Base-by-base conservation (phyloP, 495 filamentous ascomycete species). In the Penicillium robsamsonii region DNA sequence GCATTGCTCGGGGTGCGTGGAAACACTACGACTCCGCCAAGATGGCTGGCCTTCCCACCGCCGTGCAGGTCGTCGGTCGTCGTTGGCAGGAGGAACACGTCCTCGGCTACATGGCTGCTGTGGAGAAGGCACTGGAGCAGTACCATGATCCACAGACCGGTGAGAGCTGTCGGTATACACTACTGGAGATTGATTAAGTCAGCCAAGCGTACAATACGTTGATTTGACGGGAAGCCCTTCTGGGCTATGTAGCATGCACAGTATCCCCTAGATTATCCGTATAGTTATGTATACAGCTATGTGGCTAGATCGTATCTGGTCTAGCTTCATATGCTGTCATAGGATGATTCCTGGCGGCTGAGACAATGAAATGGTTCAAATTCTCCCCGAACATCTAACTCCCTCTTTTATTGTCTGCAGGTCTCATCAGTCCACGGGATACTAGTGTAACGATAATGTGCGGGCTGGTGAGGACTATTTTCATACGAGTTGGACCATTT, bases 51-150 rank as follows among this genome's bases (percentile, higher is more conserved):
- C 75, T 97, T 57, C 92, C 93, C 0, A 91, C 96, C 3, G 92
- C 80, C 0, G 83, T 96, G 35, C 94, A 97, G 71, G 77, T 97
- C 6, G 87, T 96, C 1, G 92, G 91, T 8, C 81, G 87, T 53
- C 79, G 92, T 30, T 79, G 96, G 66, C 82, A 96, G 69, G 93
- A 98, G 70, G 94, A 97, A 78, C 95, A 95, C 74, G 90, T 96
- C 12, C 72, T 96, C 56, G 87, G 87, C 0, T 79, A 89, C 20
- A 96, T 97, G 93, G 79, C 87, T 64, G 80, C 80, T 47, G 73
- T 95, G 8, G 88, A 96, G 69, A 76, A 82, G 56, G 87, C 85
- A 0, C 69, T 96, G 38, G 87, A 86, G n/a, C 73, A 81, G 45
- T 70, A 69, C 43, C 50, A 50, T 11, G 71, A 72, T 51, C 69